Evolutionary conservation across 371 early-diverging fungal species (phyloP).

Genomic region (Mucor irregularis): DNA sequence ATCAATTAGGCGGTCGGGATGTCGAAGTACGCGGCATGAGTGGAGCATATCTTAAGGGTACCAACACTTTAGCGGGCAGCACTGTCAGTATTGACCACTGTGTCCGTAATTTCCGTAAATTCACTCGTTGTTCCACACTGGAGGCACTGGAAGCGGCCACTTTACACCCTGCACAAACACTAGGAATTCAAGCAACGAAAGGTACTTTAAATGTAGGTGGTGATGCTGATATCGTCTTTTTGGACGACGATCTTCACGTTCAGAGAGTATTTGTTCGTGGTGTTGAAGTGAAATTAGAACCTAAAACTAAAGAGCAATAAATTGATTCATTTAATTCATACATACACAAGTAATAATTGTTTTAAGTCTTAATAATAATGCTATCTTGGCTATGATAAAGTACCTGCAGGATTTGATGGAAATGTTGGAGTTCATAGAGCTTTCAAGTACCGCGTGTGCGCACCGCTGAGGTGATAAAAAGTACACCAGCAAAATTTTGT

Average conservation of each 20-base stretch:
- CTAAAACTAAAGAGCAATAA: background rate
- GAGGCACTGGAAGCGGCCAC: conserved; percentile 86
- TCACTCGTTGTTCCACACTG: conserved; percentile 70
- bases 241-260: conserved; percentile 64
- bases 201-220: conserved; percentile 70
- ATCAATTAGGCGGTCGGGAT: conserved; percentile 62
- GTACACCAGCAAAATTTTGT: too few relatives aligned
- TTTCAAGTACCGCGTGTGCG: too few relatives aligned
- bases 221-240: conserved; percentile 78
- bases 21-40: conserved; percentile 49
- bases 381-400: too few relatives aligned
- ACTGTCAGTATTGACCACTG: conserved; percentile 70
- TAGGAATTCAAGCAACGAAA: conserved; percentile 69
- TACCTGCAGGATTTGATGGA: too few relatives aligned
- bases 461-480: too few relatives aligned
- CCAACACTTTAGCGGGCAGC: conserved; percentile 75
- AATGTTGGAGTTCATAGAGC: too few relatives aligned
- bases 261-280: conserved; percentile 71
- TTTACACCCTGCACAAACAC: conserved; percentile 69
- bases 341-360: too few relatives aligned
- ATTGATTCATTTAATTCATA: too few relatives aligned
- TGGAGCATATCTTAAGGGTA: conserved; percentile 68
- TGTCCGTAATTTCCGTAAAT: conserved; percentile 72
- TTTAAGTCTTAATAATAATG: too few relatives aligned
- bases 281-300: conserved; percentile 50